A percentile compares a stretch with the other conserved stretches of the same genome.
Conservation (phyloP, 345 rosid species). For the Pistacia vera region DNA sequence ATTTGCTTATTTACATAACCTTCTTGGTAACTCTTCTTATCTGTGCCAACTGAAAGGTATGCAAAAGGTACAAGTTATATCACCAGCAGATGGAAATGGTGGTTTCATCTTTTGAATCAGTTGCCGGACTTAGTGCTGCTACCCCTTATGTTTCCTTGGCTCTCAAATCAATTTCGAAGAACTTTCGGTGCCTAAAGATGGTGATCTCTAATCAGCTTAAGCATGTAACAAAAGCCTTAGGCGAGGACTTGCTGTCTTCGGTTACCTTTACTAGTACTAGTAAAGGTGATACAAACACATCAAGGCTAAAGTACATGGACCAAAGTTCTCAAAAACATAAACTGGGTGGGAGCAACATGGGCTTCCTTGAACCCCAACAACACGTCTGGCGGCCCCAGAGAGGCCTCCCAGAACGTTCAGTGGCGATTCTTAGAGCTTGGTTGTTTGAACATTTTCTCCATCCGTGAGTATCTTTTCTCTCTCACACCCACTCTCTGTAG, state of each 20-base stretch:
- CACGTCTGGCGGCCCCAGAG: conserved; percentile 69
- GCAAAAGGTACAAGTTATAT: conserved; percentile 54
- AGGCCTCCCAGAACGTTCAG: conserved; percentile 68
- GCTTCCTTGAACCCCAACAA: conserved; percentile 53
- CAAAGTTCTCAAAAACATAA: conserved; percentile 37
- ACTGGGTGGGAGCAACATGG: conserved; percentile 35
- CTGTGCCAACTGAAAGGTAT: conserved; percentile 39
- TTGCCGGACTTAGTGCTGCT: conserved; percentile 58
- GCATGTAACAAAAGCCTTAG: conserved; percentile 32
- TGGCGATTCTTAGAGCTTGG: conserved; percentile 65
- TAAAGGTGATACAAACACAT: conserved; percentile 26
- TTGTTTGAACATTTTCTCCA: conserved; percentile 78
- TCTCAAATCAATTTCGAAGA: conserved; percentile 42
- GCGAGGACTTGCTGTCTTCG: conserved; percentile 37
- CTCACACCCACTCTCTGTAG: neutral
- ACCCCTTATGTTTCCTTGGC: conserved; percentile 56
- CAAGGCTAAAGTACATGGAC: conserved; percentile 30
- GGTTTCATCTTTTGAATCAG: conserved; percentile 64
- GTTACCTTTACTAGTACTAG: conserved; percentile 27
- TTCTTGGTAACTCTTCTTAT: conserved; percentile 4
- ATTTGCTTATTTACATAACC: neutral
- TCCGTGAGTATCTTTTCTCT: conserved; percentile 45
- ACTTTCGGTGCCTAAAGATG: conserved; percentile 46
- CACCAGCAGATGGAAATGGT: conserved; percentile 73
- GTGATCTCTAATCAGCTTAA: conserved; percentile 50